Conservation (phyloP, 495 filamentous ascomycete species). For the Tuber calosporum region DNA sequence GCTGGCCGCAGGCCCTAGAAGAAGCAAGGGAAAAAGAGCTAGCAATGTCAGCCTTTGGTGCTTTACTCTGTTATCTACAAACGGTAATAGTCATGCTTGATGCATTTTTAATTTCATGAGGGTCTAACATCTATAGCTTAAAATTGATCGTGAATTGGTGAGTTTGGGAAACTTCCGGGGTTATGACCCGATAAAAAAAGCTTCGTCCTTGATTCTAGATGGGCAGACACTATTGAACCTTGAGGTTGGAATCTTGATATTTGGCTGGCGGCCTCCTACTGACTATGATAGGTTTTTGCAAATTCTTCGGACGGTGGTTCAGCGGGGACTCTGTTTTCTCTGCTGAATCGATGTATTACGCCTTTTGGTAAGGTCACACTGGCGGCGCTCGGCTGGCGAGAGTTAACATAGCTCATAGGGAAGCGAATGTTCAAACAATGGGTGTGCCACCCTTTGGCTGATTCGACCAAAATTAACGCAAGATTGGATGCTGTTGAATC, state of each 20-base stretch:
- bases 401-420: conserved; percentile 3
- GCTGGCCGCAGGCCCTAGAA: conserved; percentile 72
- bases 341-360: conserved; percentile 90
- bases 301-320: conserved; percentile 83
- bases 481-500: conserved; percentile 93
- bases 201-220: conserved; percentile 85
- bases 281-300: conserved; percentile 57
- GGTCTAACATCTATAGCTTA: conserved; percentile 48
- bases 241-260: conserved; percentile 47
- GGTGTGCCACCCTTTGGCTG: conserved; percentile 91
- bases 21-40: conserved; percentile 71
- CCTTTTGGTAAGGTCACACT: conserved; percentile 59
- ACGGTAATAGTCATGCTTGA: conserved; percentile 39
- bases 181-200: conserved; percentile 92
- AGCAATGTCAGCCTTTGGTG: conserved; percentile 88
- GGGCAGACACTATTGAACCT: conserved; percentile 96
- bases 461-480: conserved; percentile 80
- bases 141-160: conserved; percentile 80
- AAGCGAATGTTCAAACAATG: conserved; percentile 96
- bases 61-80: conserved; percentile 77
- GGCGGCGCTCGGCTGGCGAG: background rate
- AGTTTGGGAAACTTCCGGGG: conserved; percentile 83
- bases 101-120: background rate
- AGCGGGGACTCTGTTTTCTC: conserved; percentile 79
- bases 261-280: background rate